Conservation (phyloP, 164 flowering plant species). For the Brasenia schreberi region DNA sequence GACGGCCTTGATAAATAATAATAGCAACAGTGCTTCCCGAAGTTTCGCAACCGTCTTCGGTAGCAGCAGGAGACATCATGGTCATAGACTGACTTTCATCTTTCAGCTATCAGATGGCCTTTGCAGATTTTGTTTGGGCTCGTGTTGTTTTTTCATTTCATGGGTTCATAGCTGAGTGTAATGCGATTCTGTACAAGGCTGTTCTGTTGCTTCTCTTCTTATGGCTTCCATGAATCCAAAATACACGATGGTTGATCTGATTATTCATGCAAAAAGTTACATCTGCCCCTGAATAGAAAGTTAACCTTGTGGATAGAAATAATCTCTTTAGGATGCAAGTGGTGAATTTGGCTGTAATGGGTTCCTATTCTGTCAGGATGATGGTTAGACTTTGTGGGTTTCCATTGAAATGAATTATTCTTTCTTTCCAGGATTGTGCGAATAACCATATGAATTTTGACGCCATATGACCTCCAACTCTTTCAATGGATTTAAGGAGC, state of each 20-base stretch:
- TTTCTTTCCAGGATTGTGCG: not conserved
- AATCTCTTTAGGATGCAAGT: not conserved
- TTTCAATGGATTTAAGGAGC: not conserved
- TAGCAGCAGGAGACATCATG: slow-evolving; percentile 10
- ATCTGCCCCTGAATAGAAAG: not conserved
- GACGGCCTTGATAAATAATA: slow-evolving; percentile 11
- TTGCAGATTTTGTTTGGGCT: slow-evolving; percentile 10
- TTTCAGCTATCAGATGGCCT: not conserved
- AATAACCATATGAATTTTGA: not conserved
- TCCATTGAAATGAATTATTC: too few species aligned
- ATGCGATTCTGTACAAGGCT: not conserved
- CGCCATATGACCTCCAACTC: not conserved
- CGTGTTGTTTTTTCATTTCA: slow-evolving; percentile 1
- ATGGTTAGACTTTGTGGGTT: too few species aligned
- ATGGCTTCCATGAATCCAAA: not conserved
- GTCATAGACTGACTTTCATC: slow-evolving; percentile 1
- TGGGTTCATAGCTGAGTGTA: not conserved
- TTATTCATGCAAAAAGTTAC: not conserved
- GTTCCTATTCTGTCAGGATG: not conserved
- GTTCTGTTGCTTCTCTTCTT: not conserved
- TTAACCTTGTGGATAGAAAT: not conserved
- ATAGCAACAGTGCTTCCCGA: not conserved
- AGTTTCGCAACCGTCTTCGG: slow-evolving; percentile 5
- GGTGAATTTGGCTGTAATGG: not conserved
- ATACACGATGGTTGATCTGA: not conserved